Percentiles rank a stretch among this genome's conserved stretches.
Conservation (phyloP, 2,329 filamentous ascomycete genomes). For the Orbilia quercus region DNA sequence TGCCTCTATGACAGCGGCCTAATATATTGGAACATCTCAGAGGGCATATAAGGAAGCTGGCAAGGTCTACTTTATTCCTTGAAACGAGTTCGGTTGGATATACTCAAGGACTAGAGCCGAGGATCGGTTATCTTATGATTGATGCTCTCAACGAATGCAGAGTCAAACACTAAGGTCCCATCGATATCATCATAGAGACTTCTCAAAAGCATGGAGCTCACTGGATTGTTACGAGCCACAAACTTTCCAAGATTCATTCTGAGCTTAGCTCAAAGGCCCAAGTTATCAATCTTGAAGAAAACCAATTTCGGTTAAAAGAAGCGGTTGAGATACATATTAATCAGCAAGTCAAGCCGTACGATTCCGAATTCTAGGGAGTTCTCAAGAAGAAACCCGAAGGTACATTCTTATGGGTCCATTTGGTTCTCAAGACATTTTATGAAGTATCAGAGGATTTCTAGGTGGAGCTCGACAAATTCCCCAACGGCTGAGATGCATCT, state of each 20-base stretch:
- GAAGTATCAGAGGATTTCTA: conserved; percentile 8
- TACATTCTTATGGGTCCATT: conserved; percentile 16
- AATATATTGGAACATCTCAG: not conserved
- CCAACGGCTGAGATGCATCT: conserved; percentile 9
- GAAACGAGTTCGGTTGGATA: not conserved
- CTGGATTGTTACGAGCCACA: conserved; percentile 9
- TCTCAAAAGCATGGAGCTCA: not conserved
- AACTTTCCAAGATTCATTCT: not conserved
- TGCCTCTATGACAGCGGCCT: not conserved
- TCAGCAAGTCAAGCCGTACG: not conserved
- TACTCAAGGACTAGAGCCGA: not conserved
- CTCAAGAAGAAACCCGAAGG: conserved; percentile 16
- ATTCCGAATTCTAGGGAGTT: not conserved
- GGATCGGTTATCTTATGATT: conserved; percentile 10
- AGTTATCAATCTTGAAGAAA: conserved; percentile 4
- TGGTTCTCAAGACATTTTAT: conserved; percentile 8
- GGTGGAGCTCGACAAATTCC: conserved; percentile 3
- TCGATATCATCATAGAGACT: not conserved
- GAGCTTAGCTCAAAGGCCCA: not conserved
- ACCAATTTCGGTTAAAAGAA: not conserved
- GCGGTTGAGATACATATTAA: conserved; percentile 3
- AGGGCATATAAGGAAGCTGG: not conserved
- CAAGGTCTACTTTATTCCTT: not conserved
- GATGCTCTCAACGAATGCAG: conserved; percentile 30
- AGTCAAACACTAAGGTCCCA: not conserved